Base-by-base conservation (phyloP, 768 basidiomycete genomes). In the Kwoniella shandongensis region DNA sequence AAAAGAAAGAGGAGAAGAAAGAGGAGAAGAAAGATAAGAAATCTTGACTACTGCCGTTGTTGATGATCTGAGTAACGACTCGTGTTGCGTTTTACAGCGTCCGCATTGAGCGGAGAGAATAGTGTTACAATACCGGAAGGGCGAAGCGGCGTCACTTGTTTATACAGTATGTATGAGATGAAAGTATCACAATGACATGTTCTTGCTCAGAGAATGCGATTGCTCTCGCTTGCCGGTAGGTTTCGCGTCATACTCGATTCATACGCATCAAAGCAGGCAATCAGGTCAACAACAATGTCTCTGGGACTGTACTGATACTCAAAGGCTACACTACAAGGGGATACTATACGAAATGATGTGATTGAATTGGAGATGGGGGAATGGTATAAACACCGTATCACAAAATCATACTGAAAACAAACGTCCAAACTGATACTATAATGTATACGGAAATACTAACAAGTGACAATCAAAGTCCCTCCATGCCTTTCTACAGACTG, bases 401-500 rank as follows among this genome's bases (percentile, higher is more conserved):
- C n/a, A n/a, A n/a, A n/a, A n/a, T n/a, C n/a, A n/a, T n/a, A n/a
- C n/a, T n/a, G n/a, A n/a, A n/a, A n/a, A 45, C 44, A 45, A 23
- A n/a, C 17, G 27, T 25, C 44, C 7, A 25, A 27, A 45, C 4
- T 4, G 11, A 17, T 15, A 29, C 40, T 41, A 45, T 45, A 29
- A 18, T 44, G 20, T 8, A 44, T 4, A 5, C 4, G 17, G 8
- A 8, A 36, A 36, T 36, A n/a, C n/a, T n/a, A n/a, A n/a, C 35
- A 36, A 36, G 35, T 8, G 35, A 17, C 17, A 10, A 8, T 36
- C 8, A 36, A 36, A 8, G 35, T 36, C 10, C 17, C 35, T 8
- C 17, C 35, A 10, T 36, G 35, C 10, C 8, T 32, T 35, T 20
- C 20, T 35, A 61, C 27, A 56, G 30, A n/a, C 54, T 50, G 7